Conservation (phyloP, 768 basidiomycete species). For the Lactarius pseudohatsudake region DNA sequence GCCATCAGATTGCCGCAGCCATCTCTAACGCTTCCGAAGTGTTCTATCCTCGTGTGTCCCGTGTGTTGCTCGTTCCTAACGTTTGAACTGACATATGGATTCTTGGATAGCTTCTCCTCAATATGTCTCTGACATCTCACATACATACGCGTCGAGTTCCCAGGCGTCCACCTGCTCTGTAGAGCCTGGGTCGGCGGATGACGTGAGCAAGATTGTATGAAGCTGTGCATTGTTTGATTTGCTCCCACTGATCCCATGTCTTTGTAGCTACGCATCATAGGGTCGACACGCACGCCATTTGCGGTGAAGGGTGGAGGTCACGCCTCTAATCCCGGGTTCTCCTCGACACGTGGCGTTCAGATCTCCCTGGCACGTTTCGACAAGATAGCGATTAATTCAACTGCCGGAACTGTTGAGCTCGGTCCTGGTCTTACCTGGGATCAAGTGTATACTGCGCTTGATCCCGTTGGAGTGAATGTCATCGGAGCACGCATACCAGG, state of each 20-base stretch:
- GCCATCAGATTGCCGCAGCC: background rate
- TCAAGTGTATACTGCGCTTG: constrained; percentile 29
- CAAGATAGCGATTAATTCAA: constrained; percentile 9
- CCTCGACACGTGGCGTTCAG: constrained; percentile 28
- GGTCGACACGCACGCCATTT: background rate
- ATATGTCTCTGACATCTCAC: background rate
- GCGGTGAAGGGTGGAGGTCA: constrained; percentile 32
- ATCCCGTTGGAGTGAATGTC: constrained; percentile 25
- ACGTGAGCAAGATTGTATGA: constrained; percentile 25
- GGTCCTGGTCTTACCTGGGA: constrained; percentile 32
- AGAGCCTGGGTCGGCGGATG: constrained; percentile 26
- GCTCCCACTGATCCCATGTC: background rate
- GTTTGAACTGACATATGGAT: background rate
- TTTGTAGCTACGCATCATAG: background rate
- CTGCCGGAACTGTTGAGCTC: constrained; percentile 16
- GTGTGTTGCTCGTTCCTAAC: background rate
- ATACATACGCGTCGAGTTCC: constrained; percentile 5
- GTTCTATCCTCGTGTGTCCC: background rate
- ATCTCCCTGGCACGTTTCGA: constrained; percentile 29
- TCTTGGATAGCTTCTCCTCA: background rate
- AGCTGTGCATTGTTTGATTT: background rate
- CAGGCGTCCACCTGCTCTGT: constrained; percentile 24
- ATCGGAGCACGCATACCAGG: constrained; percentile 29
- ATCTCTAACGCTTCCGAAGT: background rate
- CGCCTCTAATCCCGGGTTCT: constrained; percentile 29